These are phyloP conservation scores for Plasmodium chabaudi DNA, from an alignment of 169 alveolate genomes.

Conservation along the genomic window DNA sequence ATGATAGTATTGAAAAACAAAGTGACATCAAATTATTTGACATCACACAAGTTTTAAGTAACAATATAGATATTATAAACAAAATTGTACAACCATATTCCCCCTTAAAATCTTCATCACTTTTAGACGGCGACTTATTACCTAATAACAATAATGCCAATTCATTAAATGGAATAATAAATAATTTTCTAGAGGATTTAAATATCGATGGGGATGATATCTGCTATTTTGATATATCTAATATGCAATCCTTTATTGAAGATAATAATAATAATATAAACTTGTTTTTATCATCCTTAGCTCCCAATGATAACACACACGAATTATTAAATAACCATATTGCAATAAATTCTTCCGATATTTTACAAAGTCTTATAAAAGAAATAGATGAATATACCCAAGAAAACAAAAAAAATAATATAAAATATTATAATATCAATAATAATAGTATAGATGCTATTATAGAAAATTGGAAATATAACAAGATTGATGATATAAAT, in stretches of 20 bases:
- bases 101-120: not conserved
- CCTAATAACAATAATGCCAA: not conserved
- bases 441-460: not conserved
- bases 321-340: constrained; percentile 7
- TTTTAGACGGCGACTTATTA: constrained; percentile 14
- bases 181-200: constrained; percentile 30
- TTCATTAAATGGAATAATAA: constrained; percentile 54
- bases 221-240: not conserved
- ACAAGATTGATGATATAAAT: not conserved
- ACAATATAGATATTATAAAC: constrained; percentile 19
- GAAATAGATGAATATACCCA: constrained; percentile 9
- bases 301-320: not conserved
- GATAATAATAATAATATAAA: constrained; percentile 55
- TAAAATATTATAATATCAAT: not conserved
- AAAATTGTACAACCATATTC: constrained; percentile 36
- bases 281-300: constrained; percentile 34
- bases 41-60: constrained; percentile 57
- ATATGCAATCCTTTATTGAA: constrained; percentile 24
- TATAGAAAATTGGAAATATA: not conserved
- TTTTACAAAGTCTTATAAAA: constrained; percentile 10
- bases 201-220: constrained; percentile 15
- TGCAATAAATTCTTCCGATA: not conserved
- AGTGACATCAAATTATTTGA: constrained; percentile 55
- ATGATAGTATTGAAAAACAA: constrained; percentile 41
- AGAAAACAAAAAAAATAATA: not conserved